phyloP scores from a whole-genome alignment of 2,329 filamentous ascomycete species.

The Alternaria tenuissima region DNA sequence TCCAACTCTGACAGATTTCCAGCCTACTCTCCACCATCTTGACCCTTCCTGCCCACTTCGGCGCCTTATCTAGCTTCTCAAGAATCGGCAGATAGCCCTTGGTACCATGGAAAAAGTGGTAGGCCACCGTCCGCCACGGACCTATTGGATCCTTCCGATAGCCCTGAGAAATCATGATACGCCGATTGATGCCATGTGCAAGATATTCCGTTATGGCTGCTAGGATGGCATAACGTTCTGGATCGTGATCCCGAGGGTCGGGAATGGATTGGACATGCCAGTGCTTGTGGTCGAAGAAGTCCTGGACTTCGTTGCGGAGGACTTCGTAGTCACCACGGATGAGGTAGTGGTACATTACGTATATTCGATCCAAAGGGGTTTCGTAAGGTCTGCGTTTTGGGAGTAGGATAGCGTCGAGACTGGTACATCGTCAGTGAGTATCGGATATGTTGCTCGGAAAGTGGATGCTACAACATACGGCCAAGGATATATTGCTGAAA shows the following conservation, averaged over 20 bases:
- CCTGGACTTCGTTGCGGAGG: conserved; percentile 4
- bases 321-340: conserved; percentile 4
- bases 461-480: neutral
- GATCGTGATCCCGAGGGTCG: neutral
- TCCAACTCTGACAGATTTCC: neutral
- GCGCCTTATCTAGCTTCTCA: neutral
- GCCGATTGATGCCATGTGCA: neutral
- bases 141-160: neutral
- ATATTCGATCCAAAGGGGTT: conserved; percentile 1
- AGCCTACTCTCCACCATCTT: neutral
- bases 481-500: conserved; percentile 4
- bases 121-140: neutral
- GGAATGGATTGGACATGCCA: conserved; percentile 6
- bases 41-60: neutral
- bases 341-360: conserved; percentile 8
- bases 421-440: neutral
- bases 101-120: neutral
- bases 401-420: conserved; percentile 1
- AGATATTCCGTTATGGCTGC: neutral
- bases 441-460: neutral
- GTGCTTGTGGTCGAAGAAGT: conserved; percentile 1
- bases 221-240: conserved; percentile 1
- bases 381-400: neutral
- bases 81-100: neutral
- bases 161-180: neutral